These are phyloP conservation scores for Adansonia digitata DNA, from an alignment of 345 rosid genomes.

Conservation along the genomic window DNA sequence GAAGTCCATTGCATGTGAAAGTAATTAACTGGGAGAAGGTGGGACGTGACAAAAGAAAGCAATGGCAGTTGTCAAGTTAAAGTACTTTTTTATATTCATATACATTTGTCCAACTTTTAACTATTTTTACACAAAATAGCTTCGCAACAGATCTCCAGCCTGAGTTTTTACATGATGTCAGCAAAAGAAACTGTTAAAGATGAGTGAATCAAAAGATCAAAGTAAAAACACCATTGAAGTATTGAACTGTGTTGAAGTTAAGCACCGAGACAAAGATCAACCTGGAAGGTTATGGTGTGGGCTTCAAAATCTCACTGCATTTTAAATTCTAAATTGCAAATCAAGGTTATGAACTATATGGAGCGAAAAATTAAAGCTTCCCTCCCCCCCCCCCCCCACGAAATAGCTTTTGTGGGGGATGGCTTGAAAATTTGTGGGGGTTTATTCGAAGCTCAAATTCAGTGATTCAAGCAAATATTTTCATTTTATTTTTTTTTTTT, in stretches of 20 bases:
- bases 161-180: too few species aligned
- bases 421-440: too few species aligned
- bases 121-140: background rate
- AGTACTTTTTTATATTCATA: background rate
- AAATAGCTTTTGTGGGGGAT: too few species aligned
- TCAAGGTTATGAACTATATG: background rate
- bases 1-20: slow-evolving; percentile 24
- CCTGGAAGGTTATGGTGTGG: background rate
- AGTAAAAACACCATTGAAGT: too few species aligned
- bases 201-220: background rate
- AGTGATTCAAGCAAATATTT: background rate
- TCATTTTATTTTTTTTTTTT: too few species aligned
- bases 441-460: background rate
- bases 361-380: background rate
- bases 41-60: too few species aligned
- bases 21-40: slow-evolving; percentile 34
- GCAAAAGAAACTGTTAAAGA: background rate
- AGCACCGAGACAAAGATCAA: background rate
- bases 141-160: background rate
- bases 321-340: background rate
- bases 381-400: too few species aligned
- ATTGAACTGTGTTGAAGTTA: too few species aligned
- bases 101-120: background rate
- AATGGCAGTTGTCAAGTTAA: slow-evolving; percentile 9
- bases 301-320: background rate